phyloP scores from a whole-genome alignment of 2,329 filamentous ascomycete species.

The Magnaporthales sp. region DNA sequence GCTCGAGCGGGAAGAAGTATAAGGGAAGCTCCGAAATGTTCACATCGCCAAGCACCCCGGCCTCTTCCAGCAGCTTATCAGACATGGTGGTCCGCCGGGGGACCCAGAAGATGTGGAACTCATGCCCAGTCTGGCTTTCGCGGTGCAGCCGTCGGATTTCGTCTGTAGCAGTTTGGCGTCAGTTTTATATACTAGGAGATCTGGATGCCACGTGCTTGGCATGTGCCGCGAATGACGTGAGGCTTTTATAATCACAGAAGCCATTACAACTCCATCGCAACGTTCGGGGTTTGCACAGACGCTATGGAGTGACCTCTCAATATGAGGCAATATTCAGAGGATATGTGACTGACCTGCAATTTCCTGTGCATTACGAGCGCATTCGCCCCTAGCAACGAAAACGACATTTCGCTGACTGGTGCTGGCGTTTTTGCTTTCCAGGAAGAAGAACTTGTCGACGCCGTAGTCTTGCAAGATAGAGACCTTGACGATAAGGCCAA shows the following conservation, averaged over 20 bases:
- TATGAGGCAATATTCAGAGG: background rate
- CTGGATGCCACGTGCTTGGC: background rate
- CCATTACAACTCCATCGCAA: background rate
- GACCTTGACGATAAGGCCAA: slow-evolving; percentile 90
- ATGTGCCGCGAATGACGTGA: background rate
- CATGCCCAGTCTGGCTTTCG: slow-evolving; percentile 83
- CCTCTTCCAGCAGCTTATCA: slow-evolving; percentile 85
- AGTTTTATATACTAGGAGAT: background rate
- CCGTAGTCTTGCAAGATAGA: slow-evolving; percentile 94
- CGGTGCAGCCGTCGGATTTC: slow-evolving; percentile 86
- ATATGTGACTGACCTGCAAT: slow-evolving; percentile 68
- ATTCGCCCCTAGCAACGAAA: slow-evolving; percentile 87
- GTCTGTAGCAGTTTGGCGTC: slow-evolving; percentile 40
- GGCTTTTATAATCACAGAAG: background rate
- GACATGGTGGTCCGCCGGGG: slow-evolving; percentile 86
- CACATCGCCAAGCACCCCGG: slow-evolving; percentile 85
- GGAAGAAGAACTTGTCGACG: slow-evolving; percentile 92
- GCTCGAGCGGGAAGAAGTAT: slow-evolving; percentile 84
- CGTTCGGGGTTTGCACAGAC: background rate
- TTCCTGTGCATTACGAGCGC: slow-evolving; percentile 69
- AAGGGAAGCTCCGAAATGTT: slow-evolving; percentile 81
- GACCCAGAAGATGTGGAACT: slow-evolving; percentile 95
- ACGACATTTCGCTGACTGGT: slow-evolving; percentile 91
- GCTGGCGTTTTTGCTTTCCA: slow-evolving; percentile 93
- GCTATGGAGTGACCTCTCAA: background rate